Evolutionary conservation across 108 stramenopile species (phyloP).

Genomic region (Ochromonas danica): DNA sequence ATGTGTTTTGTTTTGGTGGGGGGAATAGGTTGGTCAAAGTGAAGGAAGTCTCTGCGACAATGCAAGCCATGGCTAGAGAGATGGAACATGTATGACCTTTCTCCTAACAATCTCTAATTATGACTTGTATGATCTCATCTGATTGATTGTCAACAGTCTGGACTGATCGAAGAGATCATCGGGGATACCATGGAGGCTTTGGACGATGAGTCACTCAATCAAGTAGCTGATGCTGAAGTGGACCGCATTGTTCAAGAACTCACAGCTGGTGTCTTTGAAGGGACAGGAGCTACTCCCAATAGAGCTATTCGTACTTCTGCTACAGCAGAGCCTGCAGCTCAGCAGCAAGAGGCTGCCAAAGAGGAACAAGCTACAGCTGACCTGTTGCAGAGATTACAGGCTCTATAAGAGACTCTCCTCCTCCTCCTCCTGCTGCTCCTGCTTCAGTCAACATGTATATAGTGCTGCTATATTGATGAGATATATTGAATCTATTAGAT

Average conservation of each 20-base stretch:
- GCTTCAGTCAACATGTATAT: too few relatives aligned
- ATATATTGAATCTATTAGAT: too few relatives aligned
- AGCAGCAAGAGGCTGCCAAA: neutral
- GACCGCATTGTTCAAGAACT: conserved; percentile 7
- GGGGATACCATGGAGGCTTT: conserved; percentile 8
- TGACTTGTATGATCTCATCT: neutral
- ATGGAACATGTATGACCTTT: conserved; percentile 11
- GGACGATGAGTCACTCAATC: conserved; percentile 25
- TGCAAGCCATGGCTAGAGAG: conserved; percentile 22
- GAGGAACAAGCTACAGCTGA: neutral
- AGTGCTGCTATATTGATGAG: too few relatives aligned
- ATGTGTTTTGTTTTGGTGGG: too few relatives aligned
- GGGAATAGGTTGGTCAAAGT: conserved; percentile 31
- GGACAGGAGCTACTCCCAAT: neutral
- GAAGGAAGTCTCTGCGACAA: conserved; percentile 8
- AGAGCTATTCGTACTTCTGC: neutral
- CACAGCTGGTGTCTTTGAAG: conserved; percentile 19
- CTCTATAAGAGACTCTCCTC: too few relatives aligned
- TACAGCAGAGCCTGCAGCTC: neutral
- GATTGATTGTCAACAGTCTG: neutral
- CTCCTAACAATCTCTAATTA: neutral
- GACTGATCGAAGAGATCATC: conserved; percentile 28
- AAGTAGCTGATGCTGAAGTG: conserved; percentile 31
- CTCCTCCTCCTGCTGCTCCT: too few relatives aligned
- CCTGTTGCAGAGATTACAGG: neutral